Conservation (phyloP, 2,329 filamentous ascomycete genomes). For the Fusarium sp. region DNA sequence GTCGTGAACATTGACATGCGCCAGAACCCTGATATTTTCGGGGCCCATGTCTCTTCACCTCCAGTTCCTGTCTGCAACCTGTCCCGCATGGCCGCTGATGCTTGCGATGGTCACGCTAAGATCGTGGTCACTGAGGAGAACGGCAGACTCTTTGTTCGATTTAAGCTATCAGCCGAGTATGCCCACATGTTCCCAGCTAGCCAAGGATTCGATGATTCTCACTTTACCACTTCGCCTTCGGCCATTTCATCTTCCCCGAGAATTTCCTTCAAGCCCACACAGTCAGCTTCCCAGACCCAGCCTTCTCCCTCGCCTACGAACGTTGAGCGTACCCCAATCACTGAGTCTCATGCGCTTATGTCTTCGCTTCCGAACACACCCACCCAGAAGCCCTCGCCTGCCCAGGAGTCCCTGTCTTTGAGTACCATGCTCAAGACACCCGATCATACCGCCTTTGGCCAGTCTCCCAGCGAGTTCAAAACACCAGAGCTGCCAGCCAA, state of each 20-base stretch:
- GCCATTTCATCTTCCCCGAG: slow-evolving; percentile 41
- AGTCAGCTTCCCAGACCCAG: background rate
- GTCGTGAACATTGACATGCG: slow-evolving; percentile 52
- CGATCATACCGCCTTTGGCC: background rate
- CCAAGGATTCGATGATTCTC: slow-evolving; percentile 46
- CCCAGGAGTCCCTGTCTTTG: background rate
- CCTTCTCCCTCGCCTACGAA: slow-evolving; percentile 3
- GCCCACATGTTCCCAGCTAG: slow-evolving; percentile 47
- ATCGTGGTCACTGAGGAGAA: slow-evolving; percentile 46
- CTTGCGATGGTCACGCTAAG: slow-evolving; percentile 48
- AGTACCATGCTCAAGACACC: slow-evolving; percentile 11
- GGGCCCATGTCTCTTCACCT: slow-evolving; percentile 31
- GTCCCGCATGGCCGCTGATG: slow-evolving; percentile 43
- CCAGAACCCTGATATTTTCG: slow-evolving; percentile 52
- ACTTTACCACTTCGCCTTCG: slow-evolving; percentile 39
- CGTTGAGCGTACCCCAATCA: slow-evolving; percentile 1
- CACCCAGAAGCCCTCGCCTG: background rate
- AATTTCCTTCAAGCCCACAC: slow-evolving; percentile 25
- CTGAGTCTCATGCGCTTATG: no score
- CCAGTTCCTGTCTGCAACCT: slow-evolving; percentile 41
- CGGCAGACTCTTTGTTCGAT: slow-evolving; percentile 51
- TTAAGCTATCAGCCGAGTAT: slow-evolving; percentile 52
- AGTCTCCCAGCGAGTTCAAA: background rate
- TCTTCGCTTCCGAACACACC: background rate
- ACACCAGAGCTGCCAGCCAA: slow-evolving; percentile 22